These are phyloP conservation scores for Neurospora intermedia DNA, from an alignment of 495 filamentous ascomycete genomes.

Conservation along the genomic window DNA sequence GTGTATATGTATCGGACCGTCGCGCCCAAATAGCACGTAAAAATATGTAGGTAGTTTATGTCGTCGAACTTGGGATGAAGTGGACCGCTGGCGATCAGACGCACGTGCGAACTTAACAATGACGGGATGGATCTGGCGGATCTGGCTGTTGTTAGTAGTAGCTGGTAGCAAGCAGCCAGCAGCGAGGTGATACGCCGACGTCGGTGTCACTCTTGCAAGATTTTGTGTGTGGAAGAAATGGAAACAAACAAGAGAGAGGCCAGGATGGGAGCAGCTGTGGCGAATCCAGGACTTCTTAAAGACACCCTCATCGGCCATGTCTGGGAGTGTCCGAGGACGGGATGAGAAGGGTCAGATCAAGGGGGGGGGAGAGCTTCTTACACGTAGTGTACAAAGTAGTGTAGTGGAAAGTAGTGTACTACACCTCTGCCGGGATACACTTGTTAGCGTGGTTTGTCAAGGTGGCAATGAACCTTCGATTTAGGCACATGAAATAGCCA, in stretches of 20 bases:
- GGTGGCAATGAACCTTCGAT: no score
- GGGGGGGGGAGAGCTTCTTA: neutral
- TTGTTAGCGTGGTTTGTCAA: no score
- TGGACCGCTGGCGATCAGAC: neutral
- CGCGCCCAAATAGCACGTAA: neutral
- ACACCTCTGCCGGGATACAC: no score
- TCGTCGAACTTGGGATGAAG: neutral
- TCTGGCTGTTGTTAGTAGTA: neutral
- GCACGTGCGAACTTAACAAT: neutral
- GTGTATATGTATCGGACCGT: neutral
- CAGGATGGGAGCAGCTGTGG: neutral
- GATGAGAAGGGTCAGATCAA: neutral
- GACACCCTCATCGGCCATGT: slow-evolving; percentile 1
- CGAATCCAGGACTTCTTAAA: neutral
- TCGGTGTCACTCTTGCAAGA: neutral
- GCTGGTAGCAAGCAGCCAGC: neutral
- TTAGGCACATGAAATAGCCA: no score
- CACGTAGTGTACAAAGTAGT: neutral
- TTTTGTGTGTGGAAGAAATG: neutral
- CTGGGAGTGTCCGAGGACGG: neutral
- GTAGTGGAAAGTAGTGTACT: no score
- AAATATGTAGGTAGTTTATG: neutral
- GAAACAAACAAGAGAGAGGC: neutral
- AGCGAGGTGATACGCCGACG: neutral
- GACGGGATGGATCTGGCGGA: neutral